Conservation (phyloP, 2,329 filamentous ascomycete genomes). For the Acrocalymma vagum region DNA sequence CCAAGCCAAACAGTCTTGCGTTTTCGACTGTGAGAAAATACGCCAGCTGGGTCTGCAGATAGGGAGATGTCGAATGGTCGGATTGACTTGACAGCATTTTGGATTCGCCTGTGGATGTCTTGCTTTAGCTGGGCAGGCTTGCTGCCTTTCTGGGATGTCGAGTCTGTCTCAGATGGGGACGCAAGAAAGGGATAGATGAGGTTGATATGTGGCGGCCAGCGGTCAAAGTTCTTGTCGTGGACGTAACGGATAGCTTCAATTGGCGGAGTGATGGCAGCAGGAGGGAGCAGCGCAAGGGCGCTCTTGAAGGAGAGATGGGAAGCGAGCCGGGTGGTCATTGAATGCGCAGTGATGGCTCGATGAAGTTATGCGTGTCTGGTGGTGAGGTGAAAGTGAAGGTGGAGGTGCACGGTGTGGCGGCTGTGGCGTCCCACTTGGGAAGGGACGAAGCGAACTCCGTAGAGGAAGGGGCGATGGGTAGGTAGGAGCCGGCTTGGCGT, state of each 20-base stretch:
- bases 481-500: too few relatives aligned
- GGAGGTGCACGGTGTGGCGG: constrained; percentile 15
- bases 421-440: constrained; percentile 19
- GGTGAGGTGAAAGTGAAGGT: constrained; percentile 1
- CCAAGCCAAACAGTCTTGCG: constrained; percentile 37
- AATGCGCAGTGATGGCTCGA: background rate
- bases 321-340: constrained; percentile 23
- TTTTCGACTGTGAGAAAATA: constrained; percentile 24
- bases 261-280: constrained; percentile 25
- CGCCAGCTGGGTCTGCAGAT: constrained; percentile 24
- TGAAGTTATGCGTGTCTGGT: constrained; percentile 1
- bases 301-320: constrained; percentile 35
- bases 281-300: constrained; percentile 35
- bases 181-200: constrained; percentile 39
- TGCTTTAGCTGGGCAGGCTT: constrained; percentile 19
- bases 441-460: too few relatives aligned
- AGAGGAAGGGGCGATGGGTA: too few relatives aligned
- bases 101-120: constrained; percentile 29
- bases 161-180: constrained; percentile 20
- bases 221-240: constrained; percentile 34
- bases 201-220: constrained; percentile 43
- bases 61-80: constrained; percentile 28
- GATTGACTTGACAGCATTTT: constrained; percentile 21
- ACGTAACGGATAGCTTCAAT: constrained; percentile 33
- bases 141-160: background rate